Evolutionary conservation across 2,329 filamentous ascomycete genomes (phyloP).

Genomic region (Arthroderma sp.): DNA sequence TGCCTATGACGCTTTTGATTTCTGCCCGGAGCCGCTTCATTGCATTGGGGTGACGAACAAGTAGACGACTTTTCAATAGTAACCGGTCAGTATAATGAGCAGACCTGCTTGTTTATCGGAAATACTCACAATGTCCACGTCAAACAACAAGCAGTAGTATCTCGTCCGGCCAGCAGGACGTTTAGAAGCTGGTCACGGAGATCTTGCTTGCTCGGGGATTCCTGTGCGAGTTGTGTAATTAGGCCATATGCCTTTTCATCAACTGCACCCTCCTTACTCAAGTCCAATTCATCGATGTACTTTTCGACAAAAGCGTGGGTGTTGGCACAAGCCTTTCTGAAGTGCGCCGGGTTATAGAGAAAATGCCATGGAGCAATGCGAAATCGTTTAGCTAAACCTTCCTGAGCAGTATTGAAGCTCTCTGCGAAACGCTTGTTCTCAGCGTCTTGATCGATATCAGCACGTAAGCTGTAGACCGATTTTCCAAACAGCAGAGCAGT

Average conservation of each 20-base stretch:
- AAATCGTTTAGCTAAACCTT: slow-evolving; percentile 15
- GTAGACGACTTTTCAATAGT: slow-evolving; percentile 10
- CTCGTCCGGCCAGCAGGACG: slow-evolving; percentile 41
- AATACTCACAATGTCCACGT: slow-evolving; percentile 19
- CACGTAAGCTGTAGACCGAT: slow-evolving; percentile 42
- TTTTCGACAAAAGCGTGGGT: slow-evolving; percentile 14
- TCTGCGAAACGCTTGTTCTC: slow-evolving; percentile 13
- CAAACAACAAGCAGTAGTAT: slow-evolving; percentile 33
- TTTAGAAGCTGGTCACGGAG: slow-evolving; percentile 65
- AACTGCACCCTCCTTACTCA: slow-evolving; percentile 44
- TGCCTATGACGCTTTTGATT: slow-evolving; percentile 10
- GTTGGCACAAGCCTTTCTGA: slow-evolving; percentile 17
- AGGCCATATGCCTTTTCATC: slow-evolving; percentile 41
- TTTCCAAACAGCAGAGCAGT: slow-evolving; percentile 67
- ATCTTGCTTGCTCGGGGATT: slow-evolving; percentile 45
- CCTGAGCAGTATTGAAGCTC: slow-evolving; percentile 14
- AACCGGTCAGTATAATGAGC: not conserved
- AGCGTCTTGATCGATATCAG: not conserved
- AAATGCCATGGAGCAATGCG: slow-evolving; percentile 21
- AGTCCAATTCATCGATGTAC: slow-evolving; percentile 29
- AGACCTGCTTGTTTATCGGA: not conserved
- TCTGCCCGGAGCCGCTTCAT: slow-evolving; percentile 13
- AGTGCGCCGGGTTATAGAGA: slow-evolving; percentile 18
- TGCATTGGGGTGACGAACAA: slow-evolving; percentile 13
- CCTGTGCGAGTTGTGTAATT: slow-evolving; percentile 60